Base-by-base conservation (phyloP, 202 grass and related monocot genomes). In the Brachypodium distachyon region DNA sequence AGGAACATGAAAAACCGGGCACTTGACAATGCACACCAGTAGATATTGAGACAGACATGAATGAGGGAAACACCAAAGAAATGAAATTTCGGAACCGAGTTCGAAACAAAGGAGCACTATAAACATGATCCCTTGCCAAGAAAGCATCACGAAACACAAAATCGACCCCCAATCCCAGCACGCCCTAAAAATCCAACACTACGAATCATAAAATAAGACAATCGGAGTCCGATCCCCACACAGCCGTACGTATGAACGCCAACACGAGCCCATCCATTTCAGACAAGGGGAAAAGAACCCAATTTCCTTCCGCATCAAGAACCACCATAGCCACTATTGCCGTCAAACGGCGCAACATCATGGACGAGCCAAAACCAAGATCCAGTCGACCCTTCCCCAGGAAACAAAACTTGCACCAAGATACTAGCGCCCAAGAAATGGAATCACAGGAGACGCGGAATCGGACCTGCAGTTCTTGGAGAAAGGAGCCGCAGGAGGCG, bases 401-500 rank as follows among this genome's bases (percentile, higher is more conserved):
- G n/a, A n/a, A n/a, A n/a, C n/a, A n/a, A n/a, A n/a, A n/a, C n/a
- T n/a, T n/a, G n/a, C n/a, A n/a, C n/a, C 16, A 47, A 18, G 14
- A 66, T 31, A 43, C 67, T 33, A 48, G 7, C 32, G 54, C 34
- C 47, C 7, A 53, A 80, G 42, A 58, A 77, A 9, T n/a, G 0
- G 54, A 55, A 64, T 56, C 4, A 56, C 17, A 12, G 36, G 26
- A 23, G 6, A 36, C 8, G 43, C 27, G 34, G 46, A 63, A 41
- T 5, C 63, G 48, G 56, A 98, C 96, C 89, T 92, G 89, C 19
- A 98, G 82, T 90, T 98, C 87, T 38, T 85, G 85, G 61, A 98
- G 96, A 57, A 98, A 70, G 3, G 85, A 86, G 43, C 87, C 87
- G 59, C 89, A 95, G 55, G 91, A 90, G 77, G 67, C 70, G 39